phyloP scores from a whole-genome alignment of 768 basidiomycete genomes.

The Mycena crocata region DNA sequence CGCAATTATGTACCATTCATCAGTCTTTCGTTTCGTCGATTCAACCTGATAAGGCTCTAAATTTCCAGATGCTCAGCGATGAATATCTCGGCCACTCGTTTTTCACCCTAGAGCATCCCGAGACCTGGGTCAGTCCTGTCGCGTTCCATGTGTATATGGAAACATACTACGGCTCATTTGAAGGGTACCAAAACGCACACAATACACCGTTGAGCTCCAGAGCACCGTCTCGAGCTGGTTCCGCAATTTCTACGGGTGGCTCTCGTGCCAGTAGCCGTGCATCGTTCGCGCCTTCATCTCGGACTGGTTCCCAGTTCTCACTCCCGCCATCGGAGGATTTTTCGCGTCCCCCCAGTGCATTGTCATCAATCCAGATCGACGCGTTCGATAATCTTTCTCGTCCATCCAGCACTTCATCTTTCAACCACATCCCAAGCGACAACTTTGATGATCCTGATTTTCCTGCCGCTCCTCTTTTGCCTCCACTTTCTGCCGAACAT shows the following conservation, averaged over 20 bases:
- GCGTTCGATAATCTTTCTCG: too few relatives aligned
- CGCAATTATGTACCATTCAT: neutral
- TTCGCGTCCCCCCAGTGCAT: neutral
- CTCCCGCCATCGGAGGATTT: neutral
- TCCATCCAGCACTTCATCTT: too few relatives aligned
- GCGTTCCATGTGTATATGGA: neutral
- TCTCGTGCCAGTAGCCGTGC: neutral
- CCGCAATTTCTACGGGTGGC: neutral
- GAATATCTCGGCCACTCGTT: neutral
- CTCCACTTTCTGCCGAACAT: too few relatives aligned
- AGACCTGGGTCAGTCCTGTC: neutral
- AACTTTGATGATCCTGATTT: too few relatives aligned
- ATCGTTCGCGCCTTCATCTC: neutral
- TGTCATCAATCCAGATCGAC: neutral
- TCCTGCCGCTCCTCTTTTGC: too few relatives aligned
- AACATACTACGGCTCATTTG: neutral
- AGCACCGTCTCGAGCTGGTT: too few relatives aligned
- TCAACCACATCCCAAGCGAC: too few relatives aligned
- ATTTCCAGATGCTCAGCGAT: neutral
- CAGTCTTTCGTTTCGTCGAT: too few relatives aligned
- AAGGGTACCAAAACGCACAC: neutral
- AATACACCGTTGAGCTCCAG: neutral
- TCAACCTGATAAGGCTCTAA: too few relatives aligned
- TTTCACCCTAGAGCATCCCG: conserved; percentile 8
- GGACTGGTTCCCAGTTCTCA: neutral